Evolutionary conservation across 169 alveolate genomes (phyloP).

Genomic region (Plasmodium malariae): DNA sequence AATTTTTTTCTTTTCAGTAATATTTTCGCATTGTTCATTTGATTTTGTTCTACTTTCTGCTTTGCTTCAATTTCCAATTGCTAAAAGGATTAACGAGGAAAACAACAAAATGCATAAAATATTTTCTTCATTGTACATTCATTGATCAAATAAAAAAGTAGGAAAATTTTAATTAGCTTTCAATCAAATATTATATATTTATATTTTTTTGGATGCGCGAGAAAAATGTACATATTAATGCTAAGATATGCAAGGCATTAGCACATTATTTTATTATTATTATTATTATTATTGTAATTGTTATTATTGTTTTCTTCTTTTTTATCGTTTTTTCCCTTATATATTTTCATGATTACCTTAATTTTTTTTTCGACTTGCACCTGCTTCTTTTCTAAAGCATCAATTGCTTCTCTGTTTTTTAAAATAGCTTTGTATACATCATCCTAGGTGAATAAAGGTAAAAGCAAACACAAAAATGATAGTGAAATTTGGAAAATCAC

Average conservation of each 20-base stretch:
- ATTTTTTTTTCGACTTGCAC: constrained; percentile 75
- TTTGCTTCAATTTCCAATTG: constrained; percentile 74
- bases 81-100: constrained; percentile 12
- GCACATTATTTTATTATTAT: not conserved
- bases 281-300: not conserved
- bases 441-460: constrained; percentile 13
- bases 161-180: not conserved
- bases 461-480: not conserved
- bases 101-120: not conserved
- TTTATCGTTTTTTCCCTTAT: not conserved
- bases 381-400: constrained; percentile 76
- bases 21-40: constrained; percentile 79
- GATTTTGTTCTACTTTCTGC: constrained; percentile 73
- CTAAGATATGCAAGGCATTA: not conserved
- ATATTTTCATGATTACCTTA: constrained; percentile 42
- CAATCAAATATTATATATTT: not conserved
- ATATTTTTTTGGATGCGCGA: too few relatives aligned
- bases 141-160: not conserved
- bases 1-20: constrained; percentile 82
- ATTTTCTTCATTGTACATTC: not conserved
- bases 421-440: constrained; percentile 73
- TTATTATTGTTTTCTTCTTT: not conserved
- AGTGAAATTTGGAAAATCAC: not conserved
- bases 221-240: not conserved
- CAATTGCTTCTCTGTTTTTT: constrained; percentile 75